Evolutionary conservation across 257 asterid species (phyloP).

Genomic region (Solanum piurae): DNA sequence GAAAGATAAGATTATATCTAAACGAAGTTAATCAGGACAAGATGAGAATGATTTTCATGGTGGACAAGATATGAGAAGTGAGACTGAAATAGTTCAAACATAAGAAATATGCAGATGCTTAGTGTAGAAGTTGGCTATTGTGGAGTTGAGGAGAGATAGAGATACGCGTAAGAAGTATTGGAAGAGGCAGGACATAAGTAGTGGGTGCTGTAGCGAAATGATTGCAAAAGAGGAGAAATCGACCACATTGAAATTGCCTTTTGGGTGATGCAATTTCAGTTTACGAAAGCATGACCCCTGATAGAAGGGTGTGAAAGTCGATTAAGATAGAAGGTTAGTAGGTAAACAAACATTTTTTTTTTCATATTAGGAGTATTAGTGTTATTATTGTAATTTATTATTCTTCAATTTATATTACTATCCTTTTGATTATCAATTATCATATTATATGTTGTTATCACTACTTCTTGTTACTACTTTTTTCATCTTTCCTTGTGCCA

Average conservation of each 20-base stretch:
- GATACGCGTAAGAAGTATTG: not conserved
- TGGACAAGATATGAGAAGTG: not conserved
- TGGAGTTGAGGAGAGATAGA: not conserved
- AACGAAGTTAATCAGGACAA: not conserved
- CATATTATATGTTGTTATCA: not conserved
- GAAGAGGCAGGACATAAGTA: not conserved
- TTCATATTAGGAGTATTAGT: not conserved
- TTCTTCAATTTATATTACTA: not conserved
- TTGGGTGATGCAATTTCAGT: not conserved
- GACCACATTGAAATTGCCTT: not conserved
- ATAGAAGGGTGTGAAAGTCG: no score
- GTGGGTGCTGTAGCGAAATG: not conserved
- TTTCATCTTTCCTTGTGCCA: not conserved
- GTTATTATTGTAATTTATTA: not conserved
- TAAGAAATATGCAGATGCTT: not conserved
- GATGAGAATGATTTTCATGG: not conserved
- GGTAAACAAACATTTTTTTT: not conserved
- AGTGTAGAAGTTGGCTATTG: not conserved
- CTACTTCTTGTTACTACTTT: not conserved
- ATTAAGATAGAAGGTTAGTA: not conserved
- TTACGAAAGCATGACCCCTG: not conserved
- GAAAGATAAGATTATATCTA: not conserved
- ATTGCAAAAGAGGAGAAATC: not conserved
- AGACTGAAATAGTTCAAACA: not conserved
- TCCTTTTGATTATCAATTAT: not conserved